A percentile compares a stretch with the other conserved stretches of the same genome.
Conservation (phyloP, 176 grass and related monocot genomes). For the Oryza glumipatula region DNA sequence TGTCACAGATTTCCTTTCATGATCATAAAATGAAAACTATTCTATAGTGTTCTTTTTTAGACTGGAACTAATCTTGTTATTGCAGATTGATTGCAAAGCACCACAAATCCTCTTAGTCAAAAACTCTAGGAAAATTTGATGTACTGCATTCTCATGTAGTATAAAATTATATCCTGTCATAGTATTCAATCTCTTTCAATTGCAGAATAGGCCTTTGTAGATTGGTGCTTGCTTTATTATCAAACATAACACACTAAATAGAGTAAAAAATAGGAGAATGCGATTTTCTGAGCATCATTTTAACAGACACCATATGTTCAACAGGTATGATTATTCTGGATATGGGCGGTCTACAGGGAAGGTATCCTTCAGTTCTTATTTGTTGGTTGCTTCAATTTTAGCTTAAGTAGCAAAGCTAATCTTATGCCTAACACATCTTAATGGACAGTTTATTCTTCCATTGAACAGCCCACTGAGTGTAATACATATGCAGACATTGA, state of each 20-base stretch:
- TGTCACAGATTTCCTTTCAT: neutral
- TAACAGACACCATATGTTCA: constrained; percentile 32
- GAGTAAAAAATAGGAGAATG: neutral
- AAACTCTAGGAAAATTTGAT: constrained; percentile 2
- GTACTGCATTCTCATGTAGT: constrained; percentile 3
- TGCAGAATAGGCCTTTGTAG: neutral
- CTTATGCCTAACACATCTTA: constrained; percentile 52
- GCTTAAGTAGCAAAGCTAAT: constrained; percentile 38
- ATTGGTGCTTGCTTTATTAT: neutral
- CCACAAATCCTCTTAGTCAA: neutral
- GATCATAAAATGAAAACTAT: neutral
- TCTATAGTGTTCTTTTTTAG: neutral
- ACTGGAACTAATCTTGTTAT: neutral
- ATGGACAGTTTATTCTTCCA: constrained; percentile 61
- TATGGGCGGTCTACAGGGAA: constrained; percentile 91
- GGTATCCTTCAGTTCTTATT: constrained; percentile 51
- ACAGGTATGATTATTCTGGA: constrained; percentile 91
- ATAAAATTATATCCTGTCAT: neutral
- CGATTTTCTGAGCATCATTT: neutral
- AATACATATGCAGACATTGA: constrained; percentile 98
- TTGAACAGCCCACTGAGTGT: constrained; percentile 88
- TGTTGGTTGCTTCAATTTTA: constrained; percentile 35
- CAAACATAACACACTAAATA: constrained; percentile 14
- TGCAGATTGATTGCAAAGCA: constrained; percentile 12
- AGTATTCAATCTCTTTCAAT: neutral